Percentiles rank a stretch among this genome's conserved stretches.
Evolutionary conservation across 2,329 filamentous ascomycete species (phyloP).

Genomic region (Fusarium xylarioides): DNA sequence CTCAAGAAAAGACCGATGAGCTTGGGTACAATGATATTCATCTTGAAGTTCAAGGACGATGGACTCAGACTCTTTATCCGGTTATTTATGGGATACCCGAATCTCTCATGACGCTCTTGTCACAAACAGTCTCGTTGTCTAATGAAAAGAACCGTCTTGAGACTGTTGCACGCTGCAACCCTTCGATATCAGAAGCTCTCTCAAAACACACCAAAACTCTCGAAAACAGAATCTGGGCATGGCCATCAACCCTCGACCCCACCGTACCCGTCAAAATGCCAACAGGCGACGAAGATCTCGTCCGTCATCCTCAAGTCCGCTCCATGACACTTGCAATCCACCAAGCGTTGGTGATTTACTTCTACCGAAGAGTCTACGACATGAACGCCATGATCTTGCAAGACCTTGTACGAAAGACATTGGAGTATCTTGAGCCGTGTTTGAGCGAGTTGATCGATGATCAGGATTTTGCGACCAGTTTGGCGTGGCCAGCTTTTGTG

Average conservation of each 20-base stretch:
- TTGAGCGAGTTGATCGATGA: slow-evolving; percentile 46
- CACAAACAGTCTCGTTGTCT: slow-evolving; percentile 53
- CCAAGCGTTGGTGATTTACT: slow-evolving; percentile 55
- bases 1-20: slow-evolving; percentile 46
- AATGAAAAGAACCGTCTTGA: slow-evolving; percentile 51
- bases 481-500: slow-evolving; percentile 56
- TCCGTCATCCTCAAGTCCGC: slow-evolving; percentile 30
- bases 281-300: slow-evolving; percentile 22
- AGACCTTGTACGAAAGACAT: slow-evolving; percentile 47
- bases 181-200: slow-evolving; percentile 38
- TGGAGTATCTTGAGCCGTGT: slow-evolving; percentile 49
- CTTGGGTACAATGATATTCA: slow-evolving; percentile 56
- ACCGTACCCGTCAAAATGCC: slow-evolving; percentile 4
- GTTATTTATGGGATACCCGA: slow-evolving; percentile 57
- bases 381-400: slow-evolving; percentile 53
- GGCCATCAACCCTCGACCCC: slow-evolving; percentile 27
- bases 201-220: slow-evolving; percentile 44
- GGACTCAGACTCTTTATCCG: slow-evolving; percentile 53
- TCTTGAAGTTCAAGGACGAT: slow-evolving; percentile 51
- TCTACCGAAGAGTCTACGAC: slow-evolving; percentile 53
- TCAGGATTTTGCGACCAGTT: slow-evolving; percentile 49
- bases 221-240: slow-evolving; percentile 47
- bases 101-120: slow-evolving; percentile 51
- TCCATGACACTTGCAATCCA: slow-evolving; percentile 49
- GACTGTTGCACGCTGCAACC: slow-evolving; percentile 33